A percentile compares a stretch with the other conserved stretches of the same genome.
Evolutionary conservation across 345 rosid genomes (phyloP).

Genomic region (Cardamine resedifolia): DNA sequence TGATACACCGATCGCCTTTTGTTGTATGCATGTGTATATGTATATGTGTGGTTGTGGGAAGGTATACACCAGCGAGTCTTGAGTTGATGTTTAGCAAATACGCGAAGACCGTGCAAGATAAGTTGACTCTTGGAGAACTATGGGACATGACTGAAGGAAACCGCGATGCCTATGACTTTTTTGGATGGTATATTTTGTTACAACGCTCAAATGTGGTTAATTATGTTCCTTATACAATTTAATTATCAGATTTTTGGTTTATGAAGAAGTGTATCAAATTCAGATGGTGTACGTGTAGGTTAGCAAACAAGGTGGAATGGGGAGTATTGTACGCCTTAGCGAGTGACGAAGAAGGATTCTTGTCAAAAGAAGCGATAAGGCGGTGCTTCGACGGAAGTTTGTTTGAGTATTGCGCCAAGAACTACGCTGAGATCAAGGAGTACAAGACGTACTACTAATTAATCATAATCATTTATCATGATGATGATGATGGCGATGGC

Average conservation of each 20-base stretch:
- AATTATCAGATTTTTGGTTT: neutral
- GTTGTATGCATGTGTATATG: neutral
- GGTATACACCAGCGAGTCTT: slow-evolving; percentile 55
- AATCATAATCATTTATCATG: neutral
- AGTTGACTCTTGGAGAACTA: slow-evolving; percentile 55
- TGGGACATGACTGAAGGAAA: slow-evolving; percentile 86
- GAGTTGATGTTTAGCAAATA: slow-evolving; percentile 82
- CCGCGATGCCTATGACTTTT: slow-evolving; percentile 52
- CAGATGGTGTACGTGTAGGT: slow-evolving; percentile 45
- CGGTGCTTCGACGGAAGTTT: slow-evolving; percentile 77
- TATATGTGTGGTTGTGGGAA: slow-evolving; percentile 22
- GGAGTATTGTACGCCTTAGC: slow-evolving; percentile 57
- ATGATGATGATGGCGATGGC: neutral
- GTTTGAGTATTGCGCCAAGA: slow-evolving; percentile 69
- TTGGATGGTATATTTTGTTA: slow-evolving; percentile 53
- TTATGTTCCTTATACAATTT: neutral
- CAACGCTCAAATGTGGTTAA: neutral
- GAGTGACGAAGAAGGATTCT: slow-evolving; percentile 64
- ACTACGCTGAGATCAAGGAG: slow-evolving; percentile 19
- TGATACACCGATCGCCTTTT: neutral
- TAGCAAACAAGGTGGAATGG: slow-evolving; percentile 61
- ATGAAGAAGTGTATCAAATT: neutral
- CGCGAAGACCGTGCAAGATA: slow-evolving; percentile 60
- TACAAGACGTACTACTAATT: slow-evolving; percentile 21
- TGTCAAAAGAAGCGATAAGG: slow-evolving; percentile 76